phyloP scores from a whole-genome alignment of 2,329 filamentous ascomycete species.

The Talaromyces piceae region DNA sequence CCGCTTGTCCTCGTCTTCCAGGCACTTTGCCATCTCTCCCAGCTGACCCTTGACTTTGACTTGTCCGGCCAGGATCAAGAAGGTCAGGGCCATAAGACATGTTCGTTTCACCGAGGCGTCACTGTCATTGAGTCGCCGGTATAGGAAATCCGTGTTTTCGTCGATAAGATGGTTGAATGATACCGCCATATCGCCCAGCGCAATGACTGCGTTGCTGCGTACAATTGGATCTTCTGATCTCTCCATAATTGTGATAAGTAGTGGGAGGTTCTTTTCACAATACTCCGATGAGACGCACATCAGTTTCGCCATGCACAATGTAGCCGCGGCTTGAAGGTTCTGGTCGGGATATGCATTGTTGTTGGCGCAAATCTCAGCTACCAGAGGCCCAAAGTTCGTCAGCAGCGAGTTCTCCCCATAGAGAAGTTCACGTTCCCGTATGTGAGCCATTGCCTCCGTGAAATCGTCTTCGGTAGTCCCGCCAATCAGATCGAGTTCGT shows the following conservation, averaged over 20 bases:
- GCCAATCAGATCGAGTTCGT: constrained; percentile 92
- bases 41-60: constrained; percentile 99
- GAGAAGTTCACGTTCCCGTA: constrained; percentile 75
- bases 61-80: constrained; percentile 91
- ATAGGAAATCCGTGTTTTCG: constrained; percentile 97
- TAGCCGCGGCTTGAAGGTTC: constrained; percentile 85
- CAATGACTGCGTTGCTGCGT: constrained; percentile 92
- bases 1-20: constrained; percentile 90
- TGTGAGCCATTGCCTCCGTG: constrained; percentile 75
- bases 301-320: constrained; percentile 89
- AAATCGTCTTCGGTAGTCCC: constrained; percentile 95
- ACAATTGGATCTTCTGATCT: constrained; percentile 86
- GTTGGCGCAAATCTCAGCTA: constrained; percentile 88
- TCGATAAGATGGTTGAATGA: constrained; percentile 99
- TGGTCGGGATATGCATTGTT: constrained; percentile 88
- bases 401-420: constrained; percentile 78
- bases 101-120: constrained; percentile 92
- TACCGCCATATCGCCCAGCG: constrained; percentile 96
- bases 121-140: constrained; percentile 80
- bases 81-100: constrained; percentile 96
- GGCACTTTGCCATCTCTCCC: constrained; percentile 97
- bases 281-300: constrained; percentile 98
- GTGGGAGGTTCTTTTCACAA: constrained; percentile 83
- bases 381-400: constrained; percentile 83
- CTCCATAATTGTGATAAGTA: constrained; percentile 97